These are phyloP conservation scores for Voacanga thouarsii DNA, from an alignment of 257 asterid species.

Conservation along the genomic window DNA sequence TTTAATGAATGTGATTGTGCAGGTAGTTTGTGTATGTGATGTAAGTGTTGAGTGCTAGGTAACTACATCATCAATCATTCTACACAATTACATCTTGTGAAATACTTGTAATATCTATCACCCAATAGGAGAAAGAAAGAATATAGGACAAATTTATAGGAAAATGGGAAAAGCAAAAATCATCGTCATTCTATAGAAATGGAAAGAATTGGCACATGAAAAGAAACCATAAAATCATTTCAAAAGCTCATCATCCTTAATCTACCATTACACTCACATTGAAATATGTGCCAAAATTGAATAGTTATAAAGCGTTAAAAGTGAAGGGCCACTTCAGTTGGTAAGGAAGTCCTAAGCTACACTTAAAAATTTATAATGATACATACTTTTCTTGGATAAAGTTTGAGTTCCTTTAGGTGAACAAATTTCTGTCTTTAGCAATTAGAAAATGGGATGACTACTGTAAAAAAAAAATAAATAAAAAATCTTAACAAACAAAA, in stretches of 20 bases:
- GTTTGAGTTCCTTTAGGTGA: background rate
- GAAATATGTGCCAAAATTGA: background rate
- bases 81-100: background rate
- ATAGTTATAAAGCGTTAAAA: background rate
- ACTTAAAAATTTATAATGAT: background rate
- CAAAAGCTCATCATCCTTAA: background rate
- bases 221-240: background rate
- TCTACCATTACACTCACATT: background rate
- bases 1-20: background rate
- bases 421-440: background rate
- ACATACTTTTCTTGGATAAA: background rate
- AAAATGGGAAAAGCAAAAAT: background rate
- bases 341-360: background rate
- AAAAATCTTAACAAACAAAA: background rate
- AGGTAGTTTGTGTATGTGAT: background rate
- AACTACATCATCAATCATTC: background rate
- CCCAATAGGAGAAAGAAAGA: background rate
- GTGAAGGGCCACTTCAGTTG: slow-evolving; percentile 1
- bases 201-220: background rate
- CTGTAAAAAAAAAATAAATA: no score
- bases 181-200: background rate
- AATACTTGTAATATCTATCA: background rate
- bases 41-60: background rate
- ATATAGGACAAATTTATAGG: background rate
- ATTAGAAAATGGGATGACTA: background rate